Evolutionary conservation across 2,329 filamentous ascomycete genomes (phyloP), one percentile per base, ranked within the genome.

Genomic region (Scedosporium aurantiacum): DNA sequence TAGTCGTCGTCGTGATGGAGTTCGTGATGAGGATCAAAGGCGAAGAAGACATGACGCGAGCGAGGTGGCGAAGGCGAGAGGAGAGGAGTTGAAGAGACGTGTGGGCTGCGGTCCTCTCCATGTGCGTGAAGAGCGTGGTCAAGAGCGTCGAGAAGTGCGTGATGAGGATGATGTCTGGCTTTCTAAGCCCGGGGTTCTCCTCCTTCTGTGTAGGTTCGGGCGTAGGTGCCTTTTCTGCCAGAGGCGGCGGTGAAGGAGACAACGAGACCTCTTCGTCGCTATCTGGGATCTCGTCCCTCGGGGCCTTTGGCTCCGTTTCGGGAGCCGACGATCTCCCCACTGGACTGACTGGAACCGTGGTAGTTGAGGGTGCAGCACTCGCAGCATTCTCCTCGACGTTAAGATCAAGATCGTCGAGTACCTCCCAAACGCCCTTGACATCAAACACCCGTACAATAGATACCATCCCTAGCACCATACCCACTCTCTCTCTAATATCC

Each of bases 401-500:
- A 3, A 61, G 60, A 12, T 78, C 75, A 41, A 84, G 65, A 65
- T 86, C 84, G 1, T 68, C 70, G 40, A 86, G 66, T 1, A 82
- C 82, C 67, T 86, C 82, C 75, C 75, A 79, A 18, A 86, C 65
- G 0, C 84, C 84, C 55, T 84, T 77, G 10, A 83, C 65, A 63
- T 85, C 82, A 65, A 86, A 86, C 1, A 86, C 77, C 25, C 80
- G 75, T 25, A 81, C 80, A 28, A 86, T 74, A 37, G 78, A 75
- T 3, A 85, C 77, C 55, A 74, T 73, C 55, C 80, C 78, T 3
- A 87, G 70, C 62, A 73, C 75, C 2, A 67, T 65, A 59, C 68
- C 73, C 28, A 75, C 66, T 37, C 67, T 68, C 6, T 18, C 57
- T 14, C 32, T 60, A 57, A 63, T 67, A 2, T 32, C 28, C 28